Conservation (phyloP, 352 stramenopile genomes). For the Globisporangium emineosum region DNA sequence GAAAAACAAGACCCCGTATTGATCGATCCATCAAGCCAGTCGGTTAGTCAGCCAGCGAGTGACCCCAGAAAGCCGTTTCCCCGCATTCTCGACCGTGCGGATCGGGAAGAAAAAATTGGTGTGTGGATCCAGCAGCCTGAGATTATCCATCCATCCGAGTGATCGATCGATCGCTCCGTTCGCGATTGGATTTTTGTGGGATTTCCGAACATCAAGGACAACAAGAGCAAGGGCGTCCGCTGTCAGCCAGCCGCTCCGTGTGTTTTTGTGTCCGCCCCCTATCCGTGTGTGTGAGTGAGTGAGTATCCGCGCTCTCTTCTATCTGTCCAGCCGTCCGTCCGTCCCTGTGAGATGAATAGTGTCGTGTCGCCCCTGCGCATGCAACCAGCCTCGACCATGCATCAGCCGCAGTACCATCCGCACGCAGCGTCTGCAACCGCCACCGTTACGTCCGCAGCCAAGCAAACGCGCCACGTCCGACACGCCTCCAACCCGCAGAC, state of each 20-base stretch:
- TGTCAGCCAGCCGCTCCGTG: background rate
- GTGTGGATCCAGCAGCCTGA: background rate
- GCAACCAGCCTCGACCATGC: slow-evolving; percentile 12
- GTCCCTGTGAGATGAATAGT: slow-evolving; percentile 16
- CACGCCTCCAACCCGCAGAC: slow-evolving; percentile 9
- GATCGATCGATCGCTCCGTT: background rate
- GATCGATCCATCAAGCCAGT: background rate
- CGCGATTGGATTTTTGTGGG: slow-evolving; percentile 8
- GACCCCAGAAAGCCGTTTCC: slow-evolving; percentile 1
- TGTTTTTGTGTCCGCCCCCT: slow-evolving; percentile 3
- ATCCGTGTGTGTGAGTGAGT: background rate
- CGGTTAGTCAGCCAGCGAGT: background rate
- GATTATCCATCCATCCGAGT: slow-evolving; percentile 2
- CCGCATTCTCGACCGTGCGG: background rate
- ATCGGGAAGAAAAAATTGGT: background rate
- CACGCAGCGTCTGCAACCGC: background rate
- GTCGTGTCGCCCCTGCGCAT: slow-evolving; percentile 21
- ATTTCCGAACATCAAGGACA: slow-evolving; percentile 1
- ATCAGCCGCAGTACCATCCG: slow-evolving; percentile 8
- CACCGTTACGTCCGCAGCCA: background rate
- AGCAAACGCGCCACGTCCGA: slow-evolving; percentile 5
- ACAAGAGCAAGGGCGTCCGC: background rate
- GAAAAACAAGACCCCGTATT: background rate
- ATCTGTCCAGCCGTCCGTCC: background rate
- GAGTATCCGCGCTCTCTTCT: background rate